Conservation (phyloP, 768 basidiomycete genomes). For the Crassisporium funariophilum region DNA sequence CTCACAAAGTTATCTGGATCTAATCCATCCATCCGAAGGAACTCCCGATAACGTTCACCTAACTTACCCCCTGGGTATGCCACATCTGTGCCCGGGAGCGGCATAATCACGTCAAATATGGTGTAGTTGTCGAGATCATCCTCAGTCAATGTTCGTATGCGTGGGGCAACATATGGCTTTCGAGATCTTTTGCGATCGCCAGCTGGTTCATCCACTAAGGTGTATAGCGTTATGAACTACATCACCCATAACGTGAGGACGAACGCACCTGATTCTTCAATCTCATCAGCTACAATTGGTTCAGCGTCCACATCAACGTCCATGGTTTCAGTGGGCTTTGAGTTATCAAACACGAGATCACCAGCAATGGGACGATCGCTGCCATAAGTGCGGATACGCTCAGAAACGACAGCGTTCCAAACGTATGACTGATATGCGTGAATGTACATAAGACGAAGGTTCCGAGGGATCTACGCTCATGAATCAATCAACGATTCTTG, state of each 20-base stretch:
- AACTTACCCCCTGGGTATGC: slow-evolving; percentile 87
- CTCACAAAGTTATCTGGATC: slow-evolving; percentile 89
- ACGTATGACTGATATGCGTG: slow-evolving; percentile 99
- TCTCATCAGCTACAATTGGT: slow-evolving; percentile 13
- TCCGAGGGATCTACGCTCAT: slow-evolving; percentile 82
- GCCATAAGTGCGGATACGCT: slow-evolving; percentile 82
- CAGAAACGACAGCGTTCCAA: slow-evolving; percentile 97
- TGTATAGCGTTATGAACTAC: slow-evolving; percentile 1
- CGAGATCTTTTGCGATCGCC: slow-evolving; percentile 34
- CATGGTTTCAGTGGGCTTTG: slow-evolving; percentile 32
- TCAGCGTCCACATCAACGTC: slow-evolving; percentile 37
- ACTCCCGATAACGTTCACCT: slow-evolving; percentile 85
- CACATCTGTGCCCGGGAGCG: slow-evolving; percentile 94
- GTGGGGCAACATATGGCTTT: slow-evolving; percentile 66
- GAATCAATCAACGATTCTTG: not conserved
- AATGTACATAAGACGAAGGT: slow-evolving; percentile 95
- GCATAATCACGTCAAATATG: slow-evolving; percentile 96
- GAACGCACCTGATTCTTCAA: slow-evolving; percentile 25
- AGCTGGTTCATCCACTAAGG: slow-evolving; percentile 25
- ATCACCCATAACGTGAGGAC: slow-evolving; percentile 1
- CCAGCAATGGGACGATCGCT: slow-evolving; percentile 75
- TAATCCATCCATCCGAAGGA: slow-evolving; percentile 81
- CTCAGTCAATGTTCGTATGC: slow-evolving; percentile 75
- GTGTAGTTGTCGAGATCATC: slow-evolving; percentile 80
- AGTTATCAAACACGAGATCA: slow-evolving; percentile 83